A percentile compares a stretch with the other conserved stretches of the same genome.
Evolutionary conservation across 148 eudicot genomes (phyloP).

Genomic region (Diospyros kaki): DNA sequence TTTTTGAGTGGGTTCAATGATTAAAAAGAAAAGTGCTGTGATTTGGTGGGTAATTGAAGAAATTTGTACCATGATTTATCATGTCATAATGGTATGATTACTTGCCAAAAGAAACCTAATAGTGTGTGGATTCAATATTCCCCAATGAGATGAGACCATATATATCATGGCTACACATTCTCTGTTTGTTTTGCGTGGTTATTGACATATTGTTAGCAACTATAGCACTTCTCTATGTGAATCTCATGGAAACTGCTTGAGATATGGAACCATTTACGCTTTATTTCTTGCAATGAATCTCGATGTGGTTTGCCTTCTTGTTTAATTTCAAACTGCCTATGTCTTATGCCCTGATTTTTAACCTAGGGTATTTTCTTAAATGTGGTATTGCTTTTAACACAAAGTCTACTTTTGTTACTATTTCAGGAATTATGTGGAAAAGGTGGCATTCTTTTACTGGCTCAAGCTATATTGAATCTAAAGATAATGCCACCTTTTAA

Average conservation of each 20-base stretch:
- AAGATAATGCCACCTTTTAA: constrained; percentile 31
- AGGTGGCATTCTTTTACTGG: constrained; percentile 79
- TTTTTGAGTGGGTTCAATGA: neutral
- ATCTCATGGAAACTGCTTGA: neutral
- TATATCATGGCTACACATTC: neutral
- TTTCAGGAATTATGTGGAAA: constrained; percentile 79
- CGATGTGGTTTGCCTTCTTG: neutral
- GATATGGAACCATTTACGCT: neutral
- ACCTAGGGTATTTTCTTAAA: neutral
- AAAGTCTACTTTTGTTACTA: neutral
- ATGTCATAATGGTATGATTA: neutral
- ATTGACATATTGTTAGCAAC: neutral
- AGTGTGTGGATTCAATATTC: neutral
- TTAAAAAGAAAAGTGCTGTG: neutral
- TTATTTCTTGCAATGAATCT: neutral
- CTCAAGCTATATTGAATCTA: constrained; percentile 58
- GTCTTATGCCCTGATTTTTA: constrained; percentile 4
- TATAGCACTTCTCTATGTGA: neutral
- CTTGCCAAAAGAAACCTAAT: neutral
- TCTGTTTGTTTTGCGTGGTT: neutral
- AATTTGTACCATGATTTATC: neutral
- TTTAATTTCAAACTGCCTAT: neutral
- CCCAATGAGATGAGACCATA: too few species aligned
- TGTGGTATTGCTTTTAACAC: neutral
- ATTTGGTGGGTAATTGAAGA: neutral